Base-by-base conservation (phyloP, 1,139 yeast genomes). In the Casaregolazyma suthepensis region DNA sequence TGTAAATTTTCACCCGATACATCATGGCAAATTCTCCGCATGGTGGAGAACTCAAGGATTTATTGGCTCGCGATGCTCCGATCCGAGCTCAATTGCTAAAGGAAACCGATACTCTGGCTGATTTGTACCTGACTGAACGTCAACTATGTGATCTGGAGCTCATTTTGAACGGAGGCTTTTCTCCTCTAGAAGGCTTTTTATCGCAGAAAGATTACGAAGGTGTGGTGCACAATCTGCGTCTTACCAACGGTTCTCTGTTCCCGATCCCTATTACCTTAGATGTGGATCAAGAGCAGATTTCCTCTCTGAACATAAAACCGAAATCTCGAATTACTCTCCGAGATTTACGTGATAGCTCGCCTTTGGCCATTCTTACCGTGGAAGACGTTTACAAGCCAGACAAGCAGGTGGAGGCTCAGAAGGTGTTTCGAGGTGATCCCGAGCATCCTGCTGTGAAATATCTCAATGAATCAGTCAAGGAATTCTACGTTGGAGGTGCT, bases 391-490 rank as follows among this genome's bases (percentile, higher is more conserved):
- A 86, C 75, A 77, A 77, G 64, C 97, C 96, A 61, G 78, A 91
- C 72, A 91, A 91, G 76, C 65, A 74, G 53, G 68, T 68, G 43
- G 98, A 91, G 75, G 97, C 96, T 54, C 72, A 82, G 61, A 78
- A 84, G 65, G 97, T 90, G 22, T 91, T 90, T 74, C 82, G 98
- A 69, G 98, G 98, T 59, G 98, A 91, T 70, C 93, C 96, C 47
- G 98, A 91, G 69, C 98, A 91, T 71, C 98, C 98, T 18, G 97
- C 98, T 19, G 76, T 87, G 64, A 79, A 76, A 64, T 91, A 88
- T 71, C 77, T 91, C 63, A 68, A 72, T 65, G 83, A 87, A 60
- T 77, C 79, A 52, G 93, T 91, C 49, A 91, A 93, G 66, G 96
- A 88, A 37, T 80, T 76, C 65, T 90, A 91, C 71, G 75, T 91